Base-by-base conservation (phyloP, 495 filamentous ascomycete genomes). In the Hypoxylon cercidicola region DNA sequence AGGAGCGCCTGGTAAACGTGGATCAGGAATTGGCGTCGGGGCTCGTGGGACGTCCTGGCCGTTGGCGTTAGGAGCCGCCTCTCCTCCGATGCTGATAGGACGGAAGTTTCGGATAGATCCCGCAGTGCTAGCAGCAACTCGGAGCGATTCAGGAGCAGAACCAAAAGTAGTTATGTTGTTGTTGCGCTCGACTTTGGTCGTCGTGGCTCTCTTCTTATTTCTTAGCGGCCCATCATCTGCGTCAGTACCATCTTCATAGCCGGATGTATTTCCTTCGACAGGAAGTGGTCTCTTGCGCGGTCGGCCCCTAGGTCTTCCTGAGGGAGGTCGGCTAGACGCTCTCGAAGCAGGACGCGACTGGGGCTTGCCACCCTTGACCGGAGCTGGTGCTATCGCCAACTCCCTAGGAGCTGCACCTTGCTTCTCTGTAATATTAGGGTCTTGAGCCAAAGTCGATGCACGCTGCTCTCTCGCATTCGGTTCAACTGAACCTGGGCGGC, bases 91-190 rank as follows among this genome's bases (percentile, higher is more conserved):
- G 7, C 88, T 83, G 28, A 90, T 85, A 7, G 93, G 93, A 54
- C 91, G 85, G 75, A 96, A 90, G 41, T 89, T 87, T n/a, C 93
- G 90, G 56, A 97, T 82, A 7, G 93, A 96, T 15, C 91, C 91
- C 28, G 93, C 87, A 13, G 92, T 94, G 73, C 91, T 95, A 16
- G 93, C 93, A 63, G 90, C 88, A 10, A 96, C 92, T 53, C 93
- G 83, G n/a, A 97, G 79, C 6, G 93, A 96, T 35, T 92, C 90
- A 16, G 88, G 84, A 45, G 86, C 87, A 23, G 85, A 81, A 40
- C 87, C 90, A 68, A 95, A 87, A 5, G 89, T 84, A 5, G 86
- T 83, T 44, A 86, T 88, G 25, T 85, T 88, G 23, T 85, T 86
- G 37, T 82, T 87, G 77, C 87, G 87, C 34, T 89, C 85, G 4